Percentiles rank a stretch among this genome's conserved stretches.
Conservation (phyloP, 257 asterid species). For the Nyctanthes arbortristis region DNA sequence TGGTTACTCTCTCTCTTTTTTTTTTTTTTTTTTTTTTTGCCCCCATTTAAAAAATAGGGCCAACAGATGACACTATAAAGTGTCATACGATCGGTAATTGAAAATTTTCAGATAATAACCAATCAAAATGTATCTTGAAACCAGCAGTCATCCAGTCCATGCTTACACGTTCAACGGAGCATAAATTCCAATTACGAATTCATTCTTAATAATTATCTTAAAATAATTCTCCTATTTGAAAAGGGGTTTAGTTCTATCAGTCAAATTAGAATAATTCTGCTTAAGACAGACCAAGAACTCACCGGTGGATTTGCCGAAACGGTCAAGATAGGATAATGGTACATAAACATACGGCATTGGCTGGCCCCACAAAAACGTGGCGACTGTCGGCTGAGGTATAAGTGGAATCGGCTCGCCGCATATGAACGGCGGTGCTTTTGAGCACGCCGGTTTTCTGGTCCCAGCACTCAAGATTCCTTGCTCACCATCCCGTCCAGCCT, state of each 20-base stretch:
- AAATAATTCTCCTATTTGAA: neutral
- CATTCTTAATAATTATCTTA: too few relatives aligned
- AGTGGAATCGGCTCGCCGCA: conserved; percentile 46
- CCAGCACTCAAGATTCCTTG: conserved; percentile 6
- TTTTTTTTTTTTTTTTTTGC: too few relatives aligned
- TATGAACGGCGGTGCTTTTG: conserved; percentile 37
- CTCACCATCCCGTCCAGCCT: too few relatives aligned
- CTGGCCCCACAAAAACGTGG: conserved; percentile 28
- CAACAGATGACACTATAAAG: too few relatives aligned
- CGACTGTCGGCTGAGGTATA: conserved; percentile 4
- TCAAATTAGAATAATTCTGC: neutral
- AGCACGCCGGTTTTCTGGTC: conserved; percentile 10
- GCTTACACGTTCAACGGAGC: too few relatives aligned
- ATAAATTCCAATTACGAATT: too few relatives aligned
- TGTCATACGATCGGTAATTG: too few relatives aligned
- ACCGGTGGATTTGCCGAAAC: neutral
- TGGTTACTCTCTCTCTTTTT: too few relatives aligned
- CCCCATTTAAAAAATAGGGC: too few relatives aligned
- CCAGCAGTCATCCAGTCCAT: too few relatives aligned
- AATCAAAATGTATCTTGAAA: too few relatives aligned
- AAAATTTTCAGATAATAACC: too few relatives aligned
- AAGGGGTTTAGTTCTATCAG: neutral
- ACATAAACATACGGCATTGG: neutral
- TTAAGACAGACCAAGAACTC: neutral
- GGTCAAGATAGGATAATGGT: neutral